Base-by-base conservation (phyloP, 2,329 filamentous ascomycete genomes). In the Colletotrichum eleusines region DNA sequence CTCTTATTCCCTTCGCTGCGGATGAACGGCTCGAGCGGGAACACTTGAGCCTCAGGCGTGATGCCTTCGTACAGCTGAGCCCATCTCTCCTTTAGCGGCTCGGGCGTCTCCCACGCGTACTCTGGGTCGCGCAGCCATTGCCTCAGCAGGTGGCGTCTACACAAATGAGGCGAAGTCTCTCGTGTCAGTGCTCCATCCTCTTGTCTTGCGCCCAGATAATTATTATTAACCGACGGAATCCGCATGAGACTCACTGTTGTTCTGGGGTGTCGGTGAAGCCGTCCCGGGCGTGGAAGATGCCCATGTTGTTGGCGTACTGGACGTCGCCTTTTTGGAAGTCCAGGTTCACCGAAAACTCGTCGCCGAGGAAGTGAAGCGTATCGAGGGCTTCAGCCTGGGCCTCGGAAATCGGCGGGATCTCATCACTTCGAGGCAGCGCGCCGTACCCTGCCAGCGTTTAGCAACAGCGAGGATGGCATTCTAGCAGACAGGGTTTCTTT, bases 361-460 rank as follows among this genome's bases (percentile, higher is more conserved):
- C 83, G 5, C 84, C 85, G 0, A 84, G 79, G 69, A 83, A 86
- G 74, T 88, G 84, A 48, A 88, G 75, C 0, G 85, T 81, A 70
- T 87, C 85, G 3, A 88, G 79, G 0, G 86, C 86, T 71, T 88
- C 86, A 5, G 84, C 83, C 72, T 88, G 86, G 0, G 84, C 84
- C 72, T 87, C 84, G 0, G 83, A 85, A 66, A 88, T 85, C 20
- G 89, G 84, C 0, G 90, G 89, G 59, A 92, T 87, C 18, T 84
- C 76, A 0, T 80, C 66, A 11, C 82, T 86, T 61, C 89, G 82
- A 4, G 88, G 88, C 0, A 89, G 80, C 0, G 83, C 83, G 68
- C 84, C 83, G 75, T 87, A 91, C 2, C 90, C 81, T 61, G 88
- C n/a, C n/a, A n/a, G n/a, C n/a, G n/a, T n/a, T n/a, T n/a, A n/a